These are phyloP conservation scores for Hemisphaericaspora xylanilytica DNA, from an alignment of 1,139 yeast genomes.

Conservation along the genomic window DNA sequence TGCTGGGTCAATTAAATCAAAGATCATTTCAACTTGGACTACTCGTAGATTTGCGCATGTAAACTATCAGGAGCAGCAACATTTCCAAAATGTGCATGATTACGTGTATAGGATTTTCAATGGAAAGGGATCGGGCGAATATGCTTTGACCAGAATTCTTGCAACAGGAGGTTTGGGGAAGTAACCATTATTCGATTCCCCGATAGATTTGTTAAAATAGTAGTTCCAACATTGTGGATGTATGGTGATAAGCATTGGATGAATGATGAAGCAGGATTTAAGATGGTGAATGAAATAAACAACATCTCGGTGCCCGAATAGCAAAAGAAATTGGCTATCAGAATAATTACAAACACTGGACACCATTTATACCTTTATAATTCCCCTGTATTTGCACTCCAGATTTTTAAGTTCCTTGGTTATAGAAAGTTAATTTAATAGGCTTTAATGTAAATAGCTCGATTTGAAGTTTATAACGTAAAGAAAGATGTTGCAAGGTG, in stretches of 20 bases:
- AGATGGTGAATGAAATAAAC: constrained; percentile 41
- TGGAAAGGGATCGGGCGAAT: constrained; percentile 47
- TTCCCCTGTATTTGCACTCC: constrained; percentile 35
- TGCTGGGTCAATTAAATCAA: constrained; percentile 38
- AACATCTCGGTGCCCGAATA: constrained; percentile 21
- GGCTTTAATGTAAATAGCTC: too few species aligned
- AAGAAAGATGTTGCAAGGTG: too few species aligned
- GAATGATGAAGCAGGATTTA: constrained; percentile 44
- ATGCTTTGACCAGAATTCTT: constrained; percentile 42
- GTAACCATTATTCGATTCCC: constrained; percentile 45
- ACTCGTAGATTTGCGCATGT: constrained; percentile 37
- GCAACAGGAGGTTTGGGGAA: constrained; percentile 41
- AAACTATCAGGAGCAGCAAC: constrained; percentile 28
- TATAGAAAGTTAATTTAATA: too few species aligned
- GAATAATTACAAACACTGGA: constrained; percentile 57
- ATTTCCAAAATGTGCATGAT: constrained; percentile 38
- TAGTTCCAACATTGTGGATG: constrained; percentile 45
- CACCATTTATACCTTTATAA: constrained; percentile 82
- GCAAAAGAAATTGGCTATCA: constrained; percentile 27
- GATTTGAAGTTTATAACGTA: too few species aligned
- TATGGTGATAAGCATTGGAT: constrained; percentile 52
- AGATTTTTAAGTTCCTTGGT: constrained; percentile 38
- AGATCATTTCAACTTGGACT: constrained; percentile 42
- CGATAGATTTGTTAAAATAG: constrained; percentile 30
- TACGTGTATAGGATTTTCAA: constrained; percentile 42